Evolutionary conservation across 225 moss, liverwort and hornwort genomes (phyloP).

Genomic region (Marchantia paleacea): DNA sequence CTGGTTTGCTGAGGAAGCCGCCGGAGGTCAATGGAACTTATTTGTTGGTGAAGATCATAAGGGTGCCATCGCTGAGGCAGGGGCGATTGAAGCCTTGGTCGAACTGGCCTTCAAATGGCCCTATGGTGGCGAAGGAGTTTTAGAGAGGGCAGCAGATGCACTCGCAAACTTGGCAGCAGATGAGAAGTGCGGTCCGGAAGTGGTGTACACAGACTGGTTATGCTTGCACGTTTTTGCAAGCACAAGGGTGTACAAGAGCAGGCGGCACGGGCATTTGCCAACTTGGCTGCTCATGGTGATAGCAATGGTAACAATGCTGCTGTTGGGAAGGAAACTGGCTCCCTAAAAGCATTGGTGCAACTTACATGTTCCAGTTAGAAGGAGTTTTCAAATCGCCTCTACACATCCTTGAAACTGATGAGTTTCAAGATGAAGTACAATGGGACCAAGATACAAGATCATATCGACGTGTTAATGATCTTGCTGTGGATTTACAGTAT

Average conservation of each 20-base stretch:
- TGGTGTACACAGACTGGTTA: conserved; percentile 83
- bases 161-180: conserved; percentile 92
- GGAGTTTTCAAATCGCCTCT: too few relatives aligned
- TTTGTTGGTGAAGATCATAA: conserved; percentile 96
- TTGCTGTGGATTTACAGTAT: too few relatives aligned
- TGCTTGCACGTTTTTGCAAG: conserved; percentile 78
- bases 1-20: conserved; percentile 96
- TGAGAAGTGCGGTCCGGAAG: conserved; percentile 96
- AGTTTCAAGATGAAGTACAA: too few relatives aligned
- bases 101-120: conserved; percentile 81
- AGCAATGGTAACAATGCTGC: conserved; percentile 98
- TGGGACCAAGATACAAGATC: too few relatives aligned
- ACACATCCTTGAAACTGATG: too few relatives aligned
- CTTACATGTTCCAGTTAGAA: conserved; percentile 89
- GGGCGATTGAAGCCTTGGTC: conserved; percentile 88
- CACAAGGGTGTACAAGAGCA: conserved; percentile 95
- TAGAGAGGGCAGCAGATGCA: conserved; percentile 90
- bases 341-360: conserved; percentile 89
- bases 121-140: conserved; percentile 80
- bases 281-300: conserved; percentile 96
- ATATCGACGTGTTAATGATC: too few relatives aligned
- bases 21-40: conserved; percentile 89
- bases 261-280: conserved; percentile 89
- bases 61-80: conserved; percentile 91
- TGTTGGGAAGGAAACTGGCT: conserved; percentile 78